A percentile compares a stretch with the other conserved stretches of the same genome.
Conservation (phyloP, 2,329 filamentous ascomycete genomes). For the Fusarium albosuccineum region DNA sequence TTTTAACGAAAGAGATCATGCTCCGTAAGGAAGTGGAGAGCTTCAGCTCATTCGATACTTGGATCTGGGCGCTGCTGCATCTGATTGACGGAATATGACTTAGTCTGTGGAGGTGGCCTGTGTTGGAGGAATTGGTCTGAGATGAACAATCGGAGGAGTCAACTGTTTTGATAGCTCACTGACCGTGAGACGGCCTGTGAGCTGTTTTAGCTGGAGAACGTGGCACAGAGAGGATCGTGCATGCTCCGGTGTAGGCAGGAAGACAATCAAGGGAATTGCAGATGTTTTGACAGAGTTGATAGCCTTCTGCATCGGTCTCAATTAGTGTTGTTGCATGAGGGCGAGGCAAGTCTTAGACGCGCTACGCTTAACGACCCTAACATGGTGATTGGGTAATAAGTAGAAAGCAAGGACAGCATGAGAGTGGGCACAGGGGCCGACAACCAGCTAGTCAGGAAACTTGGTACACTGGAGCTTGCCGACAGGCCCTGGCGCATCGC, state of each 20-base stretch:
- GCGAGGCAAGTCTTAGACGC: slow-evolving; percentile 3
- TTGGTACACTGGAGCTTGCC: slow-evolving; percentile 11
- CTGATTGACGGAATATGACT: slow-evolving; percentile 76
- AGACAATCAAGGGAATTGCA: background rate
- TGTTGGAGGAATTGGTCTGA: slow-evolving; percentile 16
- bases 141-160: slow-evolving; percentile 5
- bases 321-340: background rate
- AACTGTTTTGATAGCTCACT: slow-evolving; percentile 8
- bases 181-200: slow-evolving; percentile 12
- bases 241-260: background rate
- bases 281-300: slow-evolving; percentile 3
- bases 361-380: background rate
- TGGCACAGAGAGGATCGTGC: slow-evolving; percentile 14
- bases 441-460: slow-evolving; percentile 5
- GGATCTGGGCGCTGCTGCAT: slow-evolving; percentile 83
- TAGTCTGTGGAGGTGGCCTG: background rate
- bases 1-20: background rate
- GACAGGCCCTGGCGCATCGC: slow-evolving; percentile 33
- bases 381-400: slow-evolving; percentile 1
- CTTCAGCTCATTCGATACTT: slow-evolving; percentile 85
- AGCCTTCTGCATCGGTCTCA: background rate
- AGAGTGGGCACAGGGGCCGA: slow-evolving; percentile 9
- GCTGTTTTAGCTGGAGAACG: background rate
- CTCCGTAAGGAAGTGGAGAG: background rate
- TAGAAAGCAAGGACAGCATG: background rate